A percentile compares a stretch with the other conserved stretches of the same genome.
Conservation (phyloP, 441 rosid species). For the Sinapis alba region DNA sequence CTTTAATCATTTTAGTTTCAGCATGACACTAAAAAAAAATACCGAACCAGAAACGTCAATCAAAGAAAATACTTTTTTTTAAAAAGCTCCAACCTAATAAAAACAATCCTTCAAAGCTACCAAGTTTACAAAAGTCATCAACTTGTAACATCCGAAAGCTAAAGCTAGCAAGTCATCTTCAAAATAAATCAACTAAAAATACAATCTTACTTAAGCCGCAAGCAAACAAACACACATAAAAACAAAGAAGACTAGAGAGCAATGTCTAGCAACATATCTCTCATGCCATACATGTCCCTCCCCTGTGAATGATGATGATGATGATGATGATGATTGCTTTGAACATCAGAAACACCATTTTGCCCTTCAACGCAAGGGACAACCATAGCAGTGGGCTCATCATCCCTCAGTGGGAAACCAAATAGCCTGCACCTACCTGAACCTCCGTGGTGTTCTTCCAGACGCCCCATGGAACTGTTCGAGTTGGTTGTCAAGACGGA, state of each 20-base stretch:
- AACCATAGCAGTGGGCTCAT: conserved; percentile 48
- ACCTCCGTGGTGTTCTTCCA: conserved; percentile 30
- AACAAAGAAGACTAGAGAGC: conserved; percentile 40
- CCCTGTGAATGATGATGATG: conserved; percentile 60
- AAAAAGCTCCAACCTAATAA: background rate
- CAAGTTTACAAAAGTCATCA: conserved; percentile 25
- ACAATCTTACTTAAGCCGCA: conserved; percentile 23
- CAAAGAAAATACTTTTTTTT: background rate
- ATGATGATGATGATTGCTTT: conserved; percentile 49
- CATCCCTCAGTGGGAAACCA: conserved; percentile 83
- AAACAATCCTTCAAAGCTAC: conserved; percentile 14
- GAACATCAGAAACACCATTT: conserved; percentile 48
- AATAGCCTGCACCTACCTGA: conserved; percentile 84
- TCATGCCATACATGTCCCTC: conserved; percentile 47
- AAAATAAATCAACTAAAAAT: conserved; percentile 24
- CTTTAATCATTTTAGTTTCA: background rate
- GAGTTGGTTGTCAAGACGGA: conserved; percentile 62
- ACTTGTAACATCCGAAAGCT: conserved; percentile 33
- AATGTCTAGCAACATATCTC: conserved; percentile 48
- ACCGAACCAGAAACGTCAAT: background rate
- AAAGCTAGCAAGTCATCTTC: conserved; percentile 31
- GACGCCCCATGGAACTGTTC: background rate
- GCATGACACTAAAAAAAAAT: background rate
- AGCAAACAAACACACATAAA: conserved; percentile 11
- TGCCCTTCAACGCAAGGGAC: conserved; percentile 55